Evolutionary conservation across 805 yeast genomes (phyloP).

Genomic region (Kregervanrija delftensis): DNA sequence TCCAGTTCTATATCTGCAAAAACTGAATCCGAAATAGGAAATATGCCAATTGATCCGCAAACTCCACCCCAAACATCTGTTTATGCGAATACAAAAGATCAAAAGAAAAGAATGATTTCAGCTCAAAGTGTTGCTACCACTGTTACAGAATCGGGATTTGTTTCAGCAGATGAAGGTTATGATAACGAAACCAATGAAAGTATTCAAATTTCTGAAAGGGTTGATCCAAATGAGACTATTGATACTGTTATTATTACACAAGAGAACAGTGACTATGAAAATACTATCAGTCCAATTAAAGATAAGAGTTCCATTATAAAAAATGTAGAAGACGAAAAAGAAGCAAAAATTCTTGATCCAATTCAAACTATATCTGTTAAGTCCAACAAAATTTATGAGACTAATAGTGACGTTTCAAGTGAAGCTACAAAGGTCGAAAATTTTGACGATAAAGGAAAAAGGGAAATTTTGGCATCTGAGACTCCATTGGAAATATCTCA

Average conservation of each 20-base stretch:
- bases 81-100: not conserved
- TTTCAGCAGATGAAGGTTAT: conserved; percentile 26
- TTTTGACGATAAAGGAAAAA: too few species aligned
- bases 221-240: conserved; percentile 6
- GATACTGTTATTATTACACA: conserved; percentile 4
- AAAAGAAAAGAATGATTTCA: conserved; percentile 17
- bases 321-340: too few species aligned
- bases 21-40: conserved; percentile 4
- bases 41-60: not conserved
- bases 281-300: not conserved
- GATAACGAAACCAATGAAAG: not conserved
- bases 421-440: too few species aligned
- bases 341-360: too few species aligned
- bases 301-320: too few species aligned
- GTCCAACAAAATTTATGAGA: too few species aligned
- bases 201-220: not conserved
- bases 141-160: conserved; percentile 24
- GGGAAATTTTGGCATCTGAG: too few species aligned
- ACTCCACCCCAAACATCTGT: not conserved
- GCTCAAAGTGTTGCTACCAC: conserved; percentile 20
- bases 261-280: not conserved
- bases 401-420: too few species aligned
- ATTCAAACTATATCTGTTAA: too few species aligned
- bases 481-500: not conserved
- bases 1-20: conserved; percentile 11